These are phyloP conservation scores for Lentinus tigrinus DNA, from an alignment of 768 basidiomycete species.

Conservation along the genomic window DNA sequence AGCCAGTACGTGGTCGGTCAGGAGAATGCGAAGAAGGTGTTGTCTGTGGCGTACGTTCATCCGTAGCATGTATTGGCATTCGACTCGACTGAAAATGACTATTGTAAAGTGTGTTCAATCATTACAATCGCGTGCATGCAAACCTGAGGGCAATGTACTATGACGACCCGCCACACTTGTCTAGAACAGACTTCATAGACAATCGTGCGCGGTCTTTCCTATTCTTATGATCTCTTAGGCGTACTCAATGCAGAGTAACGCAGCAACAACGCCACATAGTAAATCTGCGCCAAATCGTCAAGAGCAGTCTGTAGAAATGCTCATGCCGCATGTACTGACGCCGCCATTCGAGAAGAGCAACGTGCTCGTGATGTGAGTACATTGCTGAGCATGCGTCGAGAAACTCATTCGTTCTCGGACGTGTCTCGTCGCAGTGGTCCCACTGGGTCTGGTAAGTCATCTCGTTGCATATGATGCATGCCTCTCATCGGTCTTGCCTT, in stretches of 20 bases:
- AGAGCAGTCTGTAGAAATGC: constrained; percentile 6
- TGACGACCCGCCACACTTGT: constrained; percentile 23
- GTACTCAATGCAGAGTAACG: neutral
- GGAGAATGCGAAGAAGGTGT: constrained; percentile 87
- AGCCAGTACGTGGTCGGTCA: constrained; percentile 92
- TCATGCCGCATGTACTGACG: constrained; percentile 41
- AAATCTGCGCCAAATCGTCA: neutral
- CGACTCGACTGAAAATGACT: neutral
- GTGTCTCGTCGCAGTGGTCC: constrained; percentile 56
- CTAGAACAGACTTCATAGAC: neutral
- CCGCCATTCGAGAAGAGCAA: constrained; percentile 93
- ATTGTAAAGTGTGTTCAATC: constrained; percentile 79
- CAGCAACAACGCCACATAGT: neutral
- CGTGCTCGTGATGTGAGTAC: constrained; percentile 80
- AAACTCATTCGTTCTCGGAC: neutral
- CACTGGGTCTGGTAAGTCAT: constrained; percentile 70
- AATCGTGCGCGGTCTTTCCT: neutral
- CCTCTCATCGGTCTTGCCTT: constrained; percentile 4
- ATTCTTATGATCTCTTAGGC: neutral
- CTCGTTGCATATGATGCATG: neutral
- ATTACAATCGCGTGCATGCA: constrained; percentile 85
- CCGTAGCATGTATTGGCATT: neutral
- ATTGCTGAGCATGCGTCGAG: neutral
- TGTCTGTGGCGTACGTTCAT: constrained; percentile 84
- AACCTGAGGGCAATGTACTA: constrained; percentile 41